Evolutionary conservation across 805 yeast genomes (phyloP), one percentile per base, ranked within the genome.

Genomic region (Komagataella pastoris): DNA sequence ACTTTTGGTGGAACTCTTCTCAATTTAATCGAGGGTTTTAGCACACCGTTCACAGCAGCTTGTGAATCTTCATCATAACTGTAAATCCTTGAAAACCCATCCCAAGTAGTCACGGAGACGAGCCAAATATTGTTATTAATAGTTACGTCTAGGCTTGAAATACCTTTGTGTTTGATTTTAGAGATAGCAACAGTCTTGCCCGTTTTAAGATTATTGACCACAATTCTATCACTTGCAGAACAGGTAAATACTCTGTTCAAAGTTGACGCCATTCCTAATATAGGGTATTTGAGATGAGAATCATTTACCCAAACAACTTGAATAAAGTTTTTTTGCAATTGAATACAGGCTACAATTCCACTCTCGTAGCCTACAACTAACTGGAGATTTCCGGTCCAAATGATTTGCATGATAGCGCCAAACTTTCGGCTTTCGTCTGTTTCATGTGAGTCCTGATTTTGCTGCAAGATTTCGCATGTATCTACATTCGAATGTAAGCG

Each of bases 331-430:
- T 30, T 12, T 10, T 14, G 12, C 14, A 30, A 14, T 12, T 30
- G 40, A 14, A 30, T 30, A 14, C 40, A 30, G 10, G 67, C 65
- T 6, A 79, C 71, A 57, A 77, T 81, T 0, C 96, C 95, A 17
- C 85, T 81, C 61, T 87, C 96, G 59, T 76, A 87, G 1, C 95
- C 96, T 5, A 83, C 68, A 17, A 64, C 63, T 17, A 79, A 59
- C 1, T 63, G 52, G 7, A 61, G 54, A 2, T 59, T 56, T 8
- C 57, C 58, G 1, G 74, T 57, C 64, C 78, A 74, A 1, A 59
- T 54, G 2, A 83, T 57, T 48, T 71, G 74, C 88, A 88, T 85
- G 12, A 84, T 75, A 46, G 85, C 83, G 1, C 95, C 95, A 40
- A 77, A 71, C 14, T 73, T 78, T 43, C 57, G 55, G 47, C 54